Evolutionary conservation across 495 filamentous ascomycete species (phyloP).

Genomic region (Parathielavia appendiculata): DNA sequence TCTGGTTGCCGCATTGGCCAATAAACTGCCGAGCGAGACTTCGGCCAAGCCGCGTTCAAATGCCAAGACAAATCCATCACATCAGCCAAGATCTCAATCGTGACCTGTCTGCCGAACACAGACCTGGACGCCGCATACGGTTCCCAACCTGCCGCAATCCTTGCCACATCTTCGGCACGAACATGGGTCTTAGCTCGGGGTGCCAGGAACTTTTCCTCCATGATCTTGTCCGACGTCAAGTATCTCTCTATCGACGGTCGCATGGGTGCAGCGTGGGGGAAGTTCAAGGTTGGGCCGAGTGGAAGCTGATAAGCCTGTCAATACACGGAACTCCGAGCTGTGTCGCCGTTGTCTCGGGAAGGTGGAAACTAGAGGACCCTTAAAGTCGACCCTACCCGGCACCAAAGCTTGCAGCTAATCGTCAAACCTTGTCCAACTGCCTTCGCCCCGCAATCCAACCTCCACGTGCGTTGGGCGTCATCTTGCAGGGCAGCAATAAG

Average conservation of each 20-base stretch:
- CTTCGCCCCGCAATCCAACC: neutral
- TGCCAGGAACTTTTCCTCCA: neutral
- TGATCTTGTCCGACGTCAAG: neutral
- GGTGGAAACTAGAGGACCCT: neutral
- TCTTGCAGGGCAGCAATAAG: neutral
- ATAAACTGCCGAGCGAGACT: neutral
- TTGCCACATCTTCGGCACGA: neutral
- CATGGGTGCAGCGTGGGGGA: constrained; percentile 4
- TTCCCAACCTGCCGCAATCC: neutral
- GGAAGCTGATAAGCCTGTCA: neutral
- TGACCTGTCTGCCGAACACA: neutral
- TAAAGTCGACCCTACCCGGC: neutral
- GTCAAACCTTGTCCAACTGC: neutral
- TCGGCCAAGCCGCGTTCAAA: neutral
- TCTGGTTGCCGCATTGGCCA: neutral
- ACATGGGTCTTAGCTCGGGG: neutral
- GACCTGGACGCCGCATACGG: neutral
- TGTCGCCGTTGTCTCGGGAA: neutral
- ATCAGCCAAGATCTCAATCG: neutral
- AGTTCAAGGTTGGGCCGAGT: neutral
- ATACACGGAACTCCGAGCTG: neutral
- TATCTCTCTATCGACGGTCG: neutral
- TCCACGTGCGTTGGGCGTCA: neutral
- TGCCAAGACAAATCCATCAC: neutral
- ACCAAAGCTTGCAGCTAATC: neutral